These are phyloP conservation scores for Cadophora malorum DNA, from an alignment of 2,329 filamentous ascomycete species.

Conservation along the genomic window DNA sequence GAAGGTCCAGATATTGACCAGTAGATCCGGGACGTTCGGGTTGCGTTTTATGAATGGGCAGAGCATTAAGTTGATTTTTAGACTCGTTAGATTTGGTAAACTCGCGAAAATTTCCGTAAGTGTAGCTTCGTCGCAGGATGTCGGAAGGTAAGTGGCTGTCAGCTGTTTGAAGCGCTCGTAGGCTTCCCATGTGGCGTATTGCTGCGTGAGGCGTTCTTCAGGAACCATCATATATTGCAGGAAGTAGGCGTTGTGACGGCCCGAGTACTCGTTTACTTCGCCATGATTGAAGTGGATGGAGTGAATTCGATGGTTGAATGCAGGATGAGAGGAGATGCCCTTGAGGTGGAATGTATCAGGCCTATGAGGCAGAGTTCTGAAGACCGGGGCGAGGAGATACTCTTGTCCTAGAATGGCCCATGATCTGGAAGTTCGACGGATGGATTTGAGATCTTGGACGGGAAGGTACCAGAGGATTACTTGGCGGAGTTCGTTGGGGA, in stretches of 20 bases:
- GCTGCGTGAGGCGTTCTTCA: constrained; percentile 39
- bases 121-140: constrained; percentile 30
- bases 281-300: constrained; percentile 39
- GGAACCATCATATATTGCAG: constrained; percentile 39
- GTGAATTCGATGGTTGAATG: constrained; percentile 34
- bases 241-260: constrained; percentile 43
- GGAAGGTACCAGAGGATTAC: constrained; percentile 32
- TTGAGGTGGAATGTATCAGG: constrained; percentile 37
- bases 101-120: constrained; percentile 32
- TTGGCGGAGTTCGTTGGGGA: constrained; percentile 38
- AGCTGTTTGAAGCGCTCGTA: constrained; percentile 43
- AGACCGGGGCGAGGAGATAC: constrained; percentile 36
- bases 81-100: constrained; percentile 34
- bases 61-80: constrained; percentile 36
- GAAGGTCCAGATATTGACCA: constrained; percentile 39
- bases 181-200: constrained; percentile 43
- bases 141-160: constrained; percentile 39
- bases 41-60: constrained; percentile 34
- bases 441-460: constrained; percentile 30
- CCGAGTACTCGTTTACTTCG: constrained; percentile 43
- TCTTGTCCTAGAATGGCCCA: constrained; percentile 39
- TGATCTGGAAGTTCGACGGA: constrained; percentile 35
- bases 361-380: constrained; percentile 36
- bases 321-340: constrained; percentile 36
- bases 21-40: constrained; percentile 25